Base-by-base conservation (phyloP, 1,284 basidiomycete species). In the Ganoderma leucocontextum region DNA sequence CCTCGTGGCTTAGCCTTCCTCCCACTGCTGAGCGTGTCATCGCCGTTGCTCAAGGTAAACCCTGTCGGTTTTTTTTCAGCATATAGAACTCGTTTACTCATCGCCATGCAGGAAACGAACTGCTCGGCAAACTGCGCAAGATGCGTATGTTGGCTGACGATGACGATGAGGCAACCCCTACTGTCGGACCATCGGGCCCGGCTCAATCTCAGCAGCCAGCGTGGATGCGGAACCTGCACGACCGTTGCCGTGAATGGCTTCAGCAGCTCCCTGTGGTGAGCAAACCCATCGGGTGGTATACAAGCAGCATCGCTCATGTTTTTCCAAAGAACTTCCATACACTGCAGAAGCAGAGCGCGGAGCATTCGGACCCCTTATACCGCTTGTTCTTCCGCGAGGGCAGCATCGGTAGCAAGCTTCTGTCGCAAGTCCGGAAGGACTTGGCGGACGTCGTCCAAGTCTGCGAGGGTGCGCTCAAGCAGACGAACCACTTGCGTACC, bases 111-210 rank as follows among this genome's bases (percentile, higher is more conserved):
- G 96, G 95, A 65, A 92, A 94, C 71, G 89, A 92, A 65, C 85
- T 96, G 13, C 85, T 97, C 42, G 86, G 88, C 65, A 96, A 97
- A 76, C 84, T 98, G 60, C 90, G 95, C 73, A 97, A 96, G 83
- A 97, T 97, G 95, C 87, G 95, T 68, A 94, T 91, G 78, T 84
- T 97, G 59, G 88, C 91, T 1, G 96, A 98, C 78, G 95, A 97
- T 71, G 95, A 97, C 60, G 89, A 89, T 64, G 94, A 95, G 35
- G 90, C 90, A 19, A 82, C 83, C 1, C 78, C 87, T 29, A 74
- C 83, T 2, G 79, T 83, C 29, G 83, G 84, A 29, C 82, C 87
- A n/a, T 81, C 87, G 8, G 29, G 42, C 22, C 90, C 91, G 75
- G 84, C 87, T 39, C 88, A 89, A 64, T 81, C 87, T 0, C 89